Percentiles rank a stretch among this genome's conserved stretches.
Evolutionary conservation across 768 basidiomycete genomes (phyloP).

Genomic region (Amyloporia xantha): DNA sequence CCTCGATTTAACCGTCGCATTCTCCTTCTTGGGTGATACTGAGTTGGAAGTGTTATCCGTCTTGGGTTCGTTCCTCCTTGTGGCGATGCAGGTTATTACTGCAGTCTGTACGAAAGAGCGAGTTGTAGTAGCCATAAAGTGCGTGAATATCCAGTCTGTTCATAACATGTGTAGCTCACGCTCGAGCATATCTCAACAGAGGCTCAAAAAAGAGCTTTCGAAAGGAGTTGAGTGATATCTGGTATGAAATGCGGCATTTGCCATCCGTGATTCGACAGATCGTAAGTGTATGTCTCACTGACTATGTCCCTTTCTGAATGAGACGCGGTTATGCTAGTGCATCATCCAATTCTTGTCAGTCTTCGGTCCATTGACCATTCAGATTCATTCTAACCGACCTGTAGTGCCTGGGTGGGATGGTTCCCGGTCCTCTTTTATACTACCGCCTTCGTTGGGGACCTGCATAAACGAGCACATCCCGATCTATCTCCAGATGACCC

Average conservation of each 20-base stretch:
- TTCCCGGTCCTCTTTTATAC: conserved; percentile 90
- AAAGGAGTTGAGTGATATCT: conserved; percentile 58
- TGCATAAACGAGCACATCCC: conserved; percentile 54
- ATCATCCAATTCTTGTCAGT: conserved; percentile 76
- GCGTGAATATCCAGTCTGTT: conserved; percentile 16
- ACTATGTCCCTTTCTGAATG: not conserved
- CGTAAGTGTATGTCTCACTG: conserved; percentile 42
- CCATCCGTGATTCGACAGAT: conserved; percentile 76
- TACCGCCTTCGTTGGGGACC: conserved; percentile 81
- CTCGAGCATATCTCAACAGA: too few relatives aligned
- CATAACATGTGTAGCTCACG: too few relatives aligned
- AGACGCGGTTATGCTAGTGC: conserved; percentile 41
- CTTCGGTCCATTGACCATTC: not conserved
- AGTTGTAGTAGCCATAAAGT: conserved; percentile 47
- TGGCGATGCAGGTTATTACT: conserved; percentile 59
- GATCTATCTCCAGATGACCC: conserved; percentile 22
- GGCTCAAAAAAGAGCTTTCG: conserved; percentile 27
- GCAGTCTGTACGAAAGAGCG: conserved; percentile 62
- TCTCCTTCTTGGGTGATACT: conserved; percentile 72
- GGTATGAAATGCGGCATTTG: conserved; percentile 58
- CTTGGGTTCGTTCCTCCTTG: conserved; percentile 60
- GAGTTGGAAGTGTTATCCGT: conserved; percentile 80
- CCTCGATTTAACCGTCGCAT: conserved; percentile 58
- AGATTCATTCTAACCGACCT: not conserved
- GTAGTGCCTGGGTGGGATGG: conserved; percentile 78